Evolutionary conservation across 768 basidiomycete genomes (phyloP), one percentile per base, ranked within the genome.

Genomic region (Boletus rubescentipes): DNA sequence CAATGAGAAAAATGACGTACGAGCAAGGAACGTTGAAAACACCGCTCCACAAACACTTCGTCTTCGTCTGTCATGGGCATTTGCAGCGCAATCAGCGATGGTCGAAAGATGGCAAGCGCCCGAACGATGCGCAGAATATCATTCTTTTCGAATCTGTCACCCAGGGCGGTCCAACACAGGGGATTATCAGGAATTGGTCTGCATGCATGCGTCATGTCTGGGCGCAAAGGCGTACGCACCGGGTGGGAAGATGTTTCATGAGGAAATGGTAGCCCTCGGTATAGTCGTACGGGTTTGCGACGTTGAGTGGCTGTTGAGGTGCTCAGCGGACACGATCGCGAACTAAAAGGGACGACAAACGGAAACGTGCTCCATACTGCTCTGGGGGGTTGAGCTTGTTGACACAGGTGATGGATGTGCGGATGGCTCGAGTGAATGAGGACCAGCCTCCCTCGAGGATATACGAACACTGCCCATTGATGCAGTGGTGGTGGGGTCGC

Each of bases 41-140:
- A 96, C 66, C 87, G 87, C 73, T 98, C 96, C 46, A 96, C 88
- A 70, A 98, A 98, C 3, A 96, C 81, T 70, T 98, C 96, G 73
- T 98, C 96, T 63, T 97, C 94, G 53, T 93, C 84, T 16, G 93
- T 90, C 69, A 98, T 77, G 29, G 96, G 93, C 95, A 98, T 97
- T 81, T 98, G 95, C 48, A 98, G 75, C 26, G 96, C 96, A 64
- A 98, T 98, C 51, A 98, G 80, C 53, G 92, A 95, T n/a, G 96
- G 96, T 51, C 96, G 82, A 69, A 93, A 95, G 35, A 96, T 91
- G 18, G 96, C 95, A 51, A 98, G 78, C 29, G 95, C 92, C 49
- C 94, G 87, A 40, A 98, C 94, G 61, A 98, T 87, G 53, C 93
- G 91, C 39, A 98, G 73, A 57, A 95, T 93, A 66, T 97, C 94